Base-by-base conservation (phyloP, 2,329 filamentous ascomycete species). In the Aspergillus sp. region DNA sequence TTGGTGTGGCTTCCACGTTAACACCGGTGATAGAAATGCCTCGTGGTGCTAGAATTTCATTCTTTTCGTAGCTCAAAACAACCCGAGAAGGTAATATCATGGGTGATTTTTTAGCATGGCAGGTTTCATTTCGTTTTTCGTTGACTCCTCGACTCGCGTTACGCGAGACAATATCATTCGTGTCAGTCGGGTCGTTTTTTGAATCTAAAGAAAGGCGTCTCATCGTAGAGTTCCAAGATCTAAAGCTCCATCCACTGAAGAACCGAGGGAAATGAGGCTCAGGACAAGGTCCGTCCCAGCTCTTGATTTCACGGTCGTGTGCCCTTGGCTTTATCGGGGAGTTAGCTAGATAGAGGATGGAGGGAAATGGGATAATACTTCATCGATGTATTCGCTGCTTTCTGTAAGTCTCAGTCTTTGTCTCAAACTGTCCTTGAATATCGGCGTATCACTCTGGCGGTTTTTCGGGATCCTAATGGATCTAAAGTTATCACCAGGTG, bases 401-500 rank as follows among this genome's bases (percentile, higher is more conserved):
- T 31, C 34, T 37, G 7, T 32, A 27, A 28, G 8, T 32, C 3
- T 27, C 32, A 10, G 33, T 36, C 13, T 27, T 37, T 19, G 11
- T 26, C 27, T 27, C 42, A 3, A 27, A 33, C 26, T 11, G 19
- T 11, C 12, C 5, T 27, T 8, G 19, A 4, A 19, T 19, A 19
- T 19, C 19, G 19, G 19, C 19, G 19, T 12, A 13, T 39, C 40
- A 19, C 27, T 6, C 9, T 42, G 38, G 6, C 59, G 53, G 8
- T 46, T 38, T 34, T 59, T 63, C n/a, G 42, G 29, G 8, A 63
- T 45, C 31, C 57, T 43, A 13, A 63, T 50, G 5, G 44, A 48
- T 27, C 50, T 48, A 11, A 44, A 44, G 38, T 47, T 49, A 38
- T 50, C 50, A 41, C 40, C 43, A 38, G 58, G 57, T 11, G 59